Conservation (phyloP, 2,329 filamentous ascomycete genomes). For the Sporothrix phasma region DNA sequence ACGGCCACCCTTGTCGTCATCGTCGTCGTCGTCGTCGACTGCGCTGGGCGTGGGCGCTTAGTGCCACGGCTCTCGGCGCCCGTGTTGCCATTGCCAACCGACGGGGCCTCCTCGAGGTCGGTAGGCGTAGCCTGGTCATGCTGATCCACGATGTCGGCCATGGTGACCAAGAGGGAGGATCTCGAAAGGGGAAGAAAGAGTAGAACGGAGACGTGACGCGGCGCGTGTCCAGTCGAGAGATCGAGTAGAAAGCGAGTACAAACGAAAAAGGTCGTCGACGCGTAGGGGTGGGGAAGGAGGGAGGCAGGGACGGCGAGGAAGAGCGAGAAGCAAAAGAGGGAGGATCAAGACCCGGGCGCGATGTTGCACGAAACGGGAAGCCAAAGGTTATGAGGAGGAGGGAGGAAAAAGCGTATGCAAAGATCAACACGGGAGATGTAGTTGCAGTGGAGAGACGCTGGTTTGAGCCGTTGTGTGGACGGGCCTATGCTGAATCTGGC, state of each 20-base stretch:
- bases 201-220: not conserved
- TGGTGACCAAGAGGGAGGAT: conserved; percentile 25
- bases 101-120: conserved; percentile 62
- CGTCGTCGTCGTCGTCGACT: conserved; percentile 90
- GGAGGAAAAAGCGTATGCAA: not conserved
- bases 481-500: conserved; percentile 56
- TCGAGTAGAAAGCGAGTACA: not conserved
- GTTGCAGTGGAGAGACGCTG: conserved; percentile 49
- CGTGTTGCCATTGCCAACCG: conserved; percentile 58
- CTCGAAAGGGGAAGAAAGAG: not conserved
- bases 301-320: not conserved
- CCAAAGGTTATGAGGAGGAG: conserved; percentile 6
- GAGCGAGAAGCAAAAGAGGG: not conserved
- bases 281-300: not conserved
- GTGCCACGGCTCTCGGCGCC: conserved; percentile 65
- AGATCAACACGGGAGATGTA: conserved; percentile 4
- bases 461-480: conserved; percentile 55
- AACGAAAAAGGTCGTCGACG: not conserved
- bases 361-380: conserved; percentile 37
- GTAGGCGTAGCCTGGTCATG: conserved; percentile 66
- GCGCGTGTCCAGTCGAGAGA: not conserved
- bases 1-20: conserved; percentile 94
- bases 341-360: not conserved
- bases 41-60: conserved; percentile 77
- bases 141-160: conserved; percentile 73